A percentile compares a stretch with the other conserved stretches of the same genome.
These are phyloP conservation scores for Talaromyces sp. DNA, from an alignment of 2,329 filamentous ascomycete species.

Conservation along the genomic window DNA sequence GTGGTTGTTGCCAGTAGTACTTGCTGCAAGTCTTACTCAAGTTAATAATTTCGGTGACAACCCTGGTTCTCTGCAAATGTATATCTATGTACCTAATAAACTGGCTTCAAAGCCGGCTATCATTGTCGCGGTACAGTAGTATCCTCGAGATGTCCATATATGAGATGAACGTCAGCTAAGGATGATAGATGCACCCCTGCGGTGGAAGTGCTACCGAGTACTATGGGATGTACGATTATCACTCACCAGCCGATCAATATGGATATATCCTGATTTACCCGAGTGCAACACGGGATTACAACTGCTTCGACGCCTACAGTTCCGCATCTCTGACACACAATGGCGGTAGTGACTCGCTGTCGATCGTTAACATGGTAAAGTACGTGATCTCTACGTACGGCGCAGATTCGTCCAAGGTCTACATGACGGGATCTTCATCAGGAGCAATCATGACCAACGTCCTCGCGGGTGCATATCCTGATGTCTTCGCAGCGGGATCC, in stretches of 20 bases:
- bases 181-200: conserved; percentile 14
- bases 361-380: conserved; percentile 16
- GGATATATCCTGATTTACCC: conserved; percentile 14
- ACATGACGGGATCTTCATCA: conserved; percentile 16
- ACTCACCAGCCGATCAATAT: conserved; percentile 8
- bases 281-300: background rate
- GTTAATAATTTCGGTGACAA: conserved; percentile 10
- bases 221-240: conserved; percentile 12
- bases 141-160: background rate
- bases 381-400: conserved; percentile 10
- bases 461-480: conserved; percentile 15
- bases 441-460: conserved; percentile 19
- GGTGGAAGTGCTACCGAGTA: conserved; percentile 8
- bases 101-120: conserved; percentile 12
- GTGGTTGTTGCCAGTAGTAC: conserved; percentile 4
- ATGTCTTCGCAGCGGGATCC: conserved; percentile 14
- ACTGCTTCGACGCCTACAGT: conserved; percentile 10
- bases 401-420: conserved; percentile 16
- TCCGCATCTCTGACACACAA: conserved; percentile 6
- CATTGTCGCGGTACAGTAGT: conserved; percentile 13
- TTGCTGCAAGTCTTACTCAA: conserved; percentile 8
- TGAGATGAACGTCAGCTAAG: background rate
- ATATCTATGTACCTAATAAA: conserved; percentile 9
- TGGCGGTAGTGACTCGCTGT: conserved; percentile 1
- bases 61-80: conserved; percentile 10